A percentile compares a stretch with the other conserved stretches of the same genome.
These are phyloP conservation scores for Gremmenia infestans DNA, from an alignment of 2,329 filamentous ascomycete genomes.

Conservation along the genomic window DNA sequence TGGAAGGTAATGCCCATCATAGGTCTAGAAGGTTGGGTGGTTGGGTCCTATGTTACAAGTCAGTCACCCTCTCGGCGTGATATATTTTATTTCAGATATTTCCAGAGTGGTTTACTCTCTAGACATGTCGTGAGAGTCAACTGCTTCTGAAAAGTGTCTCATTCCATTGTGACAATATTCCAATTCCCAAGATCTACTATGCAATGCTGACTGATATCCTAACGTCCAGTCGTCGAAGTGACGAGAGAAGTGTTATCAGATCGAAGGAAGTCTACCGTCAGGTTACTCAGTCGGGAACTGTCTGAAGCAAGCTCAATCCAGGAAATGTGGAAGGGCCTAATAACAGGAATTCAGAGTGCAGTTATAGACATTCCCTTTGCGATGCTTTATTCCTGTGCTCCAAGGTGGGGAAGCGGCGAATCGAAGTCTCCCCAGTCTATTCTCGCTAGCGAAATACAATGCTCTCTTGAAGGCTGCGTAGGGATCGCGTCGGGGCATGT, in stretches of 20 bases:
- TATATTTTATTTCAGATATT: no score
- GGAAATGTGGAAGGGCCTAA: conserved; percentile 30
- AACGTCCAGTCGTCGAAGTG: conserved; percentile 25
- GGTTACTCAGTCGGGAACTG: conserved; percentile 31
- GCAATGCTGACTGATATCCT: no score
- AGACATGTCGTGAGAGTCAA: no score
- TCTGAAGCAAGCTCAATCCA: conserved; percentile 25
- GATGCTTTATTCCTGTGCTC: conserved; percentile 28
- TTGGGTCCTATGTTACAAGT: conserved; percentile 13
- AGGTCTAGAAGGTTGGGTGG: conserved; percentile 30
- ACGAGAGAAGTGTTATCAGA: conserved; percentile 35
- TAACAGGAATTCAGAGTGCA: conserved; percentile 23
- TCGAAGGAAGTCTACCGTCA: conserved; percentile 33
- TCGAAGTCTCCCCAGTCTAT: neutral
- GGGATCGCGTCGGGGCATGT: conserved; percentile 9
- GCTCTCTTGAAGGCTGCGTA: conserved; percentile 11
- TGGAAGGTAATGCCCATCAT: conserved; percentile 40
- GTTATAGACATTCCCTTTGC: conserved; percentile 30
- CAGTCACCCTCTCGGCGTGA: no score
- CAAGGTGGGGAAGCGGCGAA: neutral
- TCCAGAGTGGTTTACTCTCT: no score
- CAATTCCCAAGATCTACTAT: no score
- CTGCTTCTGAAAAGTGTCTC: no score
- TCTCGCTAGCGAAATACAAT: neutral
- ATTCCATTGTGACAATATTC: no score